Evolutionary conservation across 352 stramenopile genomes (phyloP).

Genomic region (Phytophthora pluvialis): DNA sequence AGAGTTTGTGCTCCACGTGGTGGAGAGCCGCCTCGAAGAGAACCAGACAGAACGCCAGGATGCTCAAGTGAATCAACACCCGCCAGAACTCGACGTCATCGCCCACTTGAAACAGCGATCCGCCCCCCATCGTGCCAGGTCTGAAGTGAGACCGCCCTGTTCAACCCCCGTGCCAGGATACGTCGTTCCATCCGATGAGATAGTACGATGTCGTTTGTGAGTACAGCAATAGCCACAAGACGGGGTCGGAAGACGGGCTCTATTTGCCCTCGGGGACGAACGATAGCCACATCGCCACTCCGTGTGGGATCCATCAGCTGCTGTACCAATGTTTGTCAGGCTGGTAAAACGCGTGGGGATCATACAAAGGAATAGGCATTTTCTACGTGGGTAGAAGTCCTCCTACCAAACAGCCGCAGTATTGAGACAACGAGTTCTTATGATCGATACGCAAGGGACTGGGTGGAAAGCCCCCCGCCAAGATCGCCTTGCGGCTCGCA

Average conservation of each 20-base stretch:
- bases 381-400: conserved; percentile 7
- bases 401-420: conserved; percentile 4
- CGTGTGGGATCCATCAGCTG: conserved; percentile 16
- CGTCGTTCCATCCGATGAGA: conserved; percentile 17
- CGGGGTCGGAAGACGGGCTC: conserved; percentile 1
- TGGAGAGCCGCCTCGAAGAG: conserved; percentile 52
- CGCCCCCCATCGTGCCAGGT: conserved; percentile 25
- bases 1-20: conserved; percentile 48
- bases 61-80: conserved; percentile 48
- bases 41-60: conserved; percentile 55
- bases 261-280: background rate
- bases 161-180: conserved; percentile 12
- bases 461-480: conserved; percentile 1
- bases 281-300: conserved; percentile 24
- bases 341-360: background rate
- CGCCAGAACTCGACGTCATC: conserved; percentile 61
- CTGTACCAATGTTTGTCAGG: conserved; percentile 7
- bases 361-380: background rate
- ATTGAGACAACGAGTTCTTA: conserved; percentile 1
- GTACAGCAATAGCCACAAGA: conserved; percentile 11
- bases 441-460: conserved; percentile 2
- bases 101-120: conserved; percentile 60
- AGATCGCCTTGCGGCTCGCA: background rate
- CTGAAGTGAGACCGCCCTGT: conserved; percentile 22
- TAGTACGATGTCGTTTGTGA: conserved; percentile 9